Percentiles rank a stretch among this genome's conserved stretches.
Conservation (phyloP, 1,284 basidiomycete genomes). For the Ganoderma multipileum region DNA sequence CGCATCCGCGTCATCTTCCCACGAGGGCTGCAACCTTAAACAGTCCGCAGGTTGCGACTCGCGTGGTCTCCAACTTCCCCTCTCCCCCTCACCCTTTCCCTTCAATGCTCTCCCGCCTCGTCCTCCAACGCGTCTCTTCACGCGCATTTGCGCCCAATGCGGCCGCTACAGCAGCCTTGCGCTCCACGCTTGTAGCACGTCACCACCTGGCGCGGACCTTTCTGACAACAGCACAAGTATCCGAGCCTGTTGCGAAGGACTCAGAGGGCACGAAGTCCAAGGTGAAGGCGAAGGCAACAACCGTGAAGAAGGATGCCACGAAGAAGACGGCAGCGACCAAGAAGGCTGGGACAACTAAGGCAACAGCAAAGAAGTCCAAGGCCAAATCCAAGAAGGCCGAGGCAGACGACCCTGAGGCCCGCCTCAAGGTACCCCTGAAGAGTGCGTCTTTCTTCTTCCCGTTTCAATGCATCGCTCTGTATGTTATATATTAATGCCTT, state of each 20-base stretch:
- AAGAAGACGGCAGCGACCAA: slow-evolving; percentile 8
- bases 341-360: slow-evolving; percentile 19
- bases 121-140: slow-evolving; percentile 20
- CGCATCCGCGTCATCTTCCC: slow-evolving; percentile 5
- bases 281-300: background rate
- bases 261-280: slow-evolving; percentile 2
- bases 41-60: background rate
- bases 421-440: slow-evolving; percentile 18
- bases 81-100: background rate
- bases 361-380: slow-evolving; percentile 13
- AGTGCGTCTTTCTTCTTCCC: slow-evolving; percentile 3
- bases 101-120: slow-evolving; percentile 23
- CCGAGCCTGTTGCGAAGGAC: slow-evolving; percentile 14
- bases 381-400: background rate
- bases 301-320: background rate
- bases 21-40: slow-evolving; percentile 2
- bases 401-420: slow-evolving; percentile 9
- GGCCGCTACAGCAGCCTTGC: background rate
- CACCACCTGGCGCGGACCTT: slow-evolving; percentile 23
- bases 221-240: slow-evolving; percentile 22
- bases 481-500: background rate
- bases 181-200: slow-evolving; percentile 8
- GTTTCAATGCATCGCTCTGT: background rate
- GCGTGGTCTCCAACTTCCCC: background rate
- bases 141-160: slow-evolving; percentile 13